Evolutionary conservation across 257 asterid species (phyloP), one percentile per base, ranked within the genome.

Genomic region (Ilex aquifolium): DNA sequence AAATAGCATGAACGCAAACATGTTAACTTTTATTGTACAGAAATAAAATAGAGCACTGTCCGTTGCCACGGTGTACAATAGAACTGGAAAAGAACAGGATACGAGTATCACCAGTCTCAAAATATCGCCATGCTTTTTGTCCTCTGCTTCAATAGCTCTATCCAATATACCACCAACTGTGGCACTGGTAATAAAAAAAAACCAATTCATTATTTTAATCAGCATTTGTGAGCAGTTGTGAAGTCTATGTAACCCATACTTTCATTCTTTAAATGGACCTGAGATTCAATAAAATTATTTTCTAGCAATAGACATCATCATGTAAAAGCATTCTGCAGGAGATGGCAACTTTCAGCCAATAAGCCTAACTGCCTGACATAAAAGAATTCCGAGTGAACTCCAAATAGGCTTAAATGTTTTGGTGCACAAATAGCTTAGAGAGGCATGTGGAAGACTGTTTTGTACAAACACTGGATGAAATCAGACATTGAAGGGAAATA

Each of bases 61-160:
- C 42, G 1, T 21, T 21, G 27, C 27, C 27, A 21, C 27, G 27
- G 27, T 21, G 27, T 21, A 21, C 27, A 21, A 36, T 4, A 36
- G 42, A 7, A 36, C 7, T 21, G 8, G 42, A 36, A 4, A 36
- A 53, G 57, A 53, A 53, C 52, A 10, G 13, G 52, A 14, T 46
- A 21, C 4, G 30, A 53, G 27, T 7, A 53, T 53, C 31, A 53
- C 57, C 57, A 53, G 57, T 27, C 57, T 53, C 57, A 53, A 14
- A 14, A 53, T 15, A 21, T 53, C 57, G 14, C 57, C 57, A 53
- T 53, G 57, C 30, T 53, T 53, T 21, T 21, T 53, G 57, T 53
- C 57, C 57, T 53, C 57, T 14, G 57, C 57, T 53, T 53, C 57
- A n/a, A 17, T 53, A 3, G 57, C 57, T 53, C 57, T 53, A 27